Percentiles rank a stretch among this genome's conserved stretches.
Evolutionary conservation across 2,329 filamentous ascomycete genomes (phyloP).

Genomic region (Botrytis tulipae): DNA sequence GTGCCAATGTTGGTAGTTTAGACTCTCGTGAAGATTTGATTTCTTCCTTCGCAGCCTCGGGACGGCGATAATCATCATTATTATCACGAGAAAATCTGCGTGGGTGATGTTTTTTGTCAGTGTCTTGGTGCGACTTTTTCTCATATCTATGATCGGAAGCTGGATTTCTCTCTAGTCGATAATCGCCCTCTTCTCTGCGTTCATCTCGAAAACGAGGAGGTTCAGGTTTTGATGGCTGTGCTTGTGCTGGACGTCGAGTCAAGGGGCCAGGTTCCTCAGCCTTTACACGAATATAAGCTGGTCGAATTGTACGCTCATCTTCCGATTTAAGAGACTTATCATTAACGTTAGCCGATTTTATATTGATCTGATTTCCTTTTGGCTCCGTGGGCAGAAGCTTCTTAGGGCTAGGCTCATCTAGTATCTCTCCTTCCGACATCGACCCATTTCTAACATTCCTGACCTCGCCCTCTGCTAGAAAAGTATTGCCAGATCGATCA

Average conservation of each 20-base stretch:
- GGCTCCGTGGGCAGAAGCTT: conserved; percentile 25
- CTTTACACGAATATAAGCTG: conserved; percentile 23
- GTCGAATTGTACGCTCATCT: conserved; percentile 22
- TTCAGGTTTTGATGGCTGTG: conserved; percentile 6
- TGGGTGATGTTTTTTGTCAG: conserved; percentile 25
- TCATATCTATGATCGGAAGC: conserved; percentile 27
- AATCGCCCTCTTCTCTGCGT: conserved; percentile 28
- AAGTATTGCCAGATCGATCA: conserved; percentile 20
- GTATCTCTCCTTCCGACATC: conserved; percentile 37
- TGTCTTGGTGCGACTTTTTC: conserved; percentile 23
- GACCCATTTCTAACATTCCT: conserved; percentile 30
- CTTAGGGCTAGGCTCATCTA: conserved; percentile 33
- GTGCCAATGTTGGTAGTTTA: conserved; percentile 28
- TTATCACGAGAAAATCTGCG: conserved; percentile 29
- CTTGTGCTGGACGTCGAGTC: conserved; percentile 25
- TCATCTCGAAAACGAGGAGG: conserved; percentile 27
- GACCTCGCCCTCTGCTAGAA: conserved; percentile 22
- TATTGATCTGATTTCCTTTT: conserved; percentile 26
- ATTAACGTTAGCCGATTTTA: conserved; percentile 24
- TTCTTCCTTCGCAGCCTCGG: conserved; percentile 27
- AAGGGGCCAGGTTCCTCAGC: conserved; percentile 21
- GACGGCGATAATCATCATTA: conserved; percentile 23
- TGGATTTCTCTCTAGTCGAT: conserved; percentile 25
- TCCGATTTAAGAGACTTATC: conserved; percentile 26
- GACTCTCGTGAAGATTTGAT: conserved; percentile 23